These are phyloP conservation scores for Ascochyta lentis DNA, from an alignment of 2,329 filamentous ascomycete genomes.

Conservation along the genomic window DNA sequence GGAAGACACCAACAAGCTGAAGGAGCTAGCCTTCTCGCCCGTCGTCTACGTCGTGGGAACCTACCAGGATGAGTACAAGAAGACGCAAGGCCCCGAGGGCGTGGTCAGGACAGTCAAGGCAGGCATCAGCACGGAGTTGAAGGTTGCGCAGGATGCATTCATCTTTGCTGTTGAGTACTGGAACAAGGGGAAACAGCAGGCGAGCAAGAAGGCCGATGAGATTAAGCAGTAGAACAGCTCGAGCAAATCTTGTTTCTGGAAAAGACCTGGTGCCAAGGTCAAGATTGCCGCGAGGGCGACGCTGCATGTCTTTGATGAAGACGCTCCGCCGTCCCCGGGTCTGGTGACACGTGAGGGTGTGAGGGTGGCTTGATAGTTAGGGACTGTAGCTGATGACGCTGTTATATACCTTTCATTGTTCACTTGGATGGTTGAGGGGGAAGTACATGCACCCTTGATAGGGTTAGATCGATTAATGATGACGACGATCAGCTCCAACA, in stretches of 20 bases:
- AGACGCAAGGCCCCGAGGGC: slow-evolving; percentile 46
- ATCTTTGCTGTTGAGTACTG: slow-evolving; percentile 39
- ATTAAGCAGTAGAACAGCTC: slow-evolving; percentile 39
- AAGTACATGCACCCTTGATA: slow-evolving; percentile 4
- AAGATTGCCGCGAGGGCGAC: neutral
- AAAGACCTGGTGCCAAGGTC: neutral
- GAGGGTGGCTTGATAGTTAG: neutral
- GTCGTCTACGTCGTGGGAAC: slow-evolving; percentile 47
- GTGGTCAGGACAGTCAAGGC: slow-evolving; percentile 47
- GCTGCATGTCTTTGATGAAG: slow-evolving; percentile 1
- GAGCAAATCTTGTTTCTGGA: neutral
- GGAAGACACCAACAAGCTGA: slow-evolving; percentile 55
- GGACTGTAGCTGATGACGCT: neutral
- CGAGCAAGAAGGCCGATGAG: slow-evolving; percentile 44
- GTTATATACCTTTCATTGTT: slow-evolving; percentile 26
- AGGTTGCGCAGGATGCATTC: slow-evolving; percentile 45
- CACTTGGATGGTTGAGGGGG: neutral
- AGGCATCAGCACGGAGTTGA: slow-evolving; percentile 49
- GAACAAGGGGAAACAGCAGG: slow-evolving; percentile 43
- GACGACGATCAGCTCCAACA: neutral
- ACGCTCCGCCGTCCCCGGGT: neutral
- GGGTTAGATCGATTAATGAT: slow-evolving; percentile 16
- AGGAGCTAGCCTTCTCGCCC: slow-evolving; percentile 43
- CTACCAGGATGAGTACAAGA: slow-evolving; percentile 50
- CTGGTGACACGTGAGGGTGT: neutral